Conservation (phyloP, 352 stramenopile genomes). For the Paralagenidium karlingii region DNA sequence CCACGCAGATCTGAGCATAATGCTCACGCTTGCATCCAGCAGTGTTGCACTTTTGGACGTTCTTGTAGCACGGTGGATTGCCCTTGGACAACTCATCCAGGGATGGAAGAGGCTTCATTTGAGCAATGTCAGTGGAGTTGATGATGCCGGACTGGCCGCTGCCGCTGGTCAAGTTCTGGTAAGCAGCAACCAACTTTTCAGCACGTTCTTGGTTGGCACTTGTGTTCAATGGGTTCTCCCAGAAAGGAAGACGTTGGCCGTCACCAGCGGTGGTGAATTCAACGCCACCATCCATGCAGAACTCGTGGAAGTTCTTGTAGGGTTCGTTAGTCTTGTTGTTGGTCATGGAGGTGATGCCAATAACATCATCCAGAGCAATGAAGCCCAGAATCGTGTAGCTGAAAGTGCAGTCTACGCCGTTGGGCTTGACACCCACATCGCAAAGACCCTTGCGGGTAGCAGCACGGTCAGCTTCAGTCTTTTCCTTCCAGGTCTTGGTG, state of each 20-base stretch:
- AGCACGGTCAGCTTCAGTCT: slow-evolving; percentile 32
- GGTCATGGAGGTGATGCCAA: slow-evolving; percentile 37
- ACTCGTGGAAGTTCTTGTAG: slow-evolving; percentile 25
- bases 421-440: slow-evolving; percentile 18
- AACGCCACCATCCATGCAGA: slow-evolving; percentile 26
- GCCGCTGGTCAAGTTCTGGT: slow-evolving; percentile 21
- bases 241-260: slow-evolving; percentile 33
- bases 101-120: slow-evolving; percentile 30
- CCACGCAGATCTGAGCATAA: slow-evolving; percentile 58
- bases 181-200: slow-evolving; percentile 26
- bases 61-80: slow-evolving; percentile 45
- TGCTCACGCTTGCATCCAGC: slow-evolving; percentile 47
- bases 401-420: slow-evolving; percentile 37
- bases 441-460: slow-evolving; percentile 24
- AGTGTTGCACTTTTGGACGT: slow-evolving; percentile 18
- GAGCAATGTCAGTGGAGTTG: no score
- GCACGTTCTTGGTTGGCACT: slow-evolving; percentile 41
- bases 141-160: no score
- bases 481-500: slow-evolving; percentile 23
- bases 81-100: slow-evolving; percentile 10
- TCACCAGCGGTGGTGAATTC: slow-evolving; percentile 33
- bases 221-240: slow-evolving; percentile 39
- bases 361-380: slow-evolving; percentile 40
- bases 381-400: slow-evolving; percentile 45
- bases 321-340: slow-evolving; percentile 9